Evolutionary conservation across 2,329 filamentous ascomycete species (phyloP), one percentile per base, ranked within the genome.

Genomic region (Fusarium sambucinum): DNA sequence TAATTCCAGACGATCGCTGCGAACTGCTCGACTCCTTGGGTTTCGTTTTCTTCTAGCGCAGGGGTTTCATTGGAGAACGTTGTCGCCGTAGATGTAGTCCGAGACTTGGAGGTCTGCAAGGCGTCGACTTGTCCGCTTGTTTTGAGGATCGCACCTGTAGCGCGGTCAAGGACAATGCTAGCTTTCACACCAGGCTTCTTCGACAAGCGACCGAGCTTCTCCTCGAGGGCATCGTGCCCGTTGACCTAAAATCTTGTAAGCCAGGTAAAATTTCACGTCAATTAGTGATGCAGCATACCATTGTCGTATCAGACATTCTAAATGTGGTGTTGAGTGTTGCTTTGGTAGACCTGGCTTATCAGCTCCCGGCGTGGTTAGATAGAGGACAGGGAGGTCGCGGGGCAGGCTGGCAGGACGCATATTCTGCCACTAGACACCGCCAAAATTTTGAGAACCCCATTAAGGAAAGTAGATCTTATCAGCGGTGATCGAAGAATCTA

Each of bases 101-200:
- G 79, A 38, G 77, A 74, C 59, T 80, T 79, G 14, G 77, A 75
- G 12, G 78, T 80, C 10, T 76, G 75, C 47, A 91, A 84, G 16
- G 85, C 84, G 2, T 89, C 86, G 14, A 90, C 81, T 63, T 93
- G 84, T 48, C 92, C 92, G 55, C 87, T 91, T 9, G 89, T 92
- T 75, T 91, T 92, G 53, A 96, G 85, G 51, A 96, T 91, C 3
- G 90, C 86, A 53, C 92, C 92, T 23, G 87, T 90, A 16, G 86
- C 80, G 58, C 91, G 88, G 71, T 94, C 91, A 41, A 96, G 83
- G 55, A 93, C 87, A 48, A 96, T 85, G 56, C 91, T 92, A 71
- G 90, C 92, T 77, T 92, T 91, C 52, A 96, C 92, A 63, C 91
- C 92, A 30, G 91, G 86, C 75, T 95, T 95, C 76, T 91, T 90